Evolutionary conservation across 768 basidiomycete species (phyloP), one percentile per base, ranked within the genome.

Genomic region (Kwoniella sp.): DNA sequence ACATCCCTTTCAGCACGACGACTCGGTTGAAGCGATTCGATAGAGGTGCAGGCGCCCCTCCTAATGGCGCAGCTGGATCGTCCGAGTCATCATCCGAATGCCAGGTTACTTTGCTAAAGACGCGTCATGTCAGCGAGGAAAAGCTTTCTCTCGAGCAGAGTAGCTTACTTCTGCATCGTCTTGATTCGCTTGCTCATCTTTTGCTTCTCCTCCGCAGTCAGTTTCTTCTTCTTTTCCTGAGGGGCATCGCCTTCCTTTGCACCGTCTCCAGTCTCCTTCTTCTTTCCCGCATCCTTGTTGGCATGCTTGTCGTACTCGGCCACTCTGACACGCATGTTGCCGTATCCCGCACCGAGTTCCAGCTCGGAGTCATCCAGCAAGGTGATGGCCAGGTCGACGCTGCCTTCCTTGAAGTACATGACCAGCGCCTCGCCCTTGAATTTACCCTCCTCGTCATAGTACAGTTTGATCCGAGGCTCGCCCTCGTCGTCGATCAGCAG

Each of bases 361-460:
- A 99, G 77, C 71, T 95, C 91, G 1, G 88, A 88, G 53, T 96
- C 93, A 71, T 96, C 92, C 55, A 98, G 77, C 46, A 98, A 78
- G 60, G 79, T 86, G 56, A 88, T 68, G 8, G 92, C 93, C 47
- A 98, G 78, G 3, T 77, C 75, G 17, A 98, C 95, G n/a, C 87
- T 89, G 55, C 90, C 92, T 71, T 93, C 90, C 74, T 95, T 95
- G 80, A 96, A 93, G 75, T 88, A 99, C 28, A 96, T 90, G 51
- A 99, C 85, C 59, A 98, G 76, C 2, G 91, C 93, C 61, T 98
- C 93, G 32, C 95, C 93, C 62, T 82, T 95, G 75, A 96, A 95
- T 22, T 80, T 70, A 28, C 92, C 91, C 55, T 88, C 82, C 5
- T 88, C 89, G 53, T 82, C 83, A 39, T 87, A 86, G 73, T 99